phyloP scores from a whole-genome alignment of 371 early-diverging fungal genomes.

The Fennellomyces sp. region DNA sequence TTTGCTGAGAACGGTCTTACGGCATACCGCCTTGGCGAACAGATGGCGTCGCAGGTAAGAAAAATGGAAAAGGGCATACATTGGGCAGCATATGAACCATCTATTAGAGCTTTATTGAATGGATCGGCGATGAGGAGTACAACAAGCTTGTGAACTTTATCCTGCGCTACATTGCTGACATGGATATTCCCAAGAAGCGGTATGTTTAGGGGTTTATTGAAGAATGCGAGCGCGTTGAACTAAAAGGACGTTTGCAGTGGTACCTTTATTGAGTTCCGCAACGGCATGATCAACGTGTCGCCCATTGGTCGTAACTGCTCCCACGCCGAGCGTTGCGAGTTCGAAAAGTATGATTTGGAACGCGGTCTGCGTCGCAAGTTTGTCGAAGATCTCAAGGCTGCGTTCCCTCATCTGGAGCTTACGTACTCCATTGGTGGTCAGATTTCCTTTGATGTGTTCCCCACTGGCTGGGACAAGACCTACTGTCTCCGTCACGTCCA shows the following conservation, averaged over 20 bases:
- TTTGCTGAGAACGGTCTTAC: constrained; percentile 99
- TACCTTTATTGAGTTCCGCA: constrained; percentile 99
- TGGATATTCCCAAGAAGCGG: constrained; percentile 97
- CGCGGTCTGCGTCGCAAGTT: constrained; percentile 84
- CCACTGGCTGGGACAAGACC: constrained; percentile 99
- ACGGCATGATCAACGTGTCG: constrained; percentile 99
- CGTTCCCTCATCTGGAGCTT: constrained; percentile 89
- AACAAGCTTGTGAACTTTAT: constrained; percentile 92
- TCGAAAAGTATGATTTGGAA: constrained; percentile 92
- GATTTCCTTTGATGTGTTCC: constrained; percentile 99
- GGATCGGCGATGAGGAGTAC: constrained; percentile 97
- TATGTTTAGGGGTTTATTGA: constrained; percentile 26
- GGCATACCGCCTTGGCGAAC: constrained; percentile 85
- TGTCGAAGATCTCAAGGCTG: constrained; percentile 81
- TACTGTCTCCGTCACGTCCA: constrained; percentile 96
- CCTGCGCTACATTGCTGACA: constrained; percentile 93
- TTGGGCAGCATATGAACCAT: neutral
- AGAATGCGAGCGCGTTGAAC: neutral
- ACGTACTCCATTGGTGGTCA: constrained; percentile 99
- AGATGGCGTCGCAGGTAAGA: constrained; percentile 79
- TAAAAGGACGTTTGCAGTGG: no score
- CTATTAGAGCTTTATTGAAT: constrained; percentile 88
- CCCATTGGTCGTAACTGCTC: constrained; percentile 99
- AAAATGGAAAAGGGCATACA: no score
- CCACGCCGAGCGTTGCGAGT: constrained; percentile 92